Base-by-base conservation (phyloP, 2,329 filamentous ascomycete genomes). In the Neocatenulostroma microsporum region DNA sequence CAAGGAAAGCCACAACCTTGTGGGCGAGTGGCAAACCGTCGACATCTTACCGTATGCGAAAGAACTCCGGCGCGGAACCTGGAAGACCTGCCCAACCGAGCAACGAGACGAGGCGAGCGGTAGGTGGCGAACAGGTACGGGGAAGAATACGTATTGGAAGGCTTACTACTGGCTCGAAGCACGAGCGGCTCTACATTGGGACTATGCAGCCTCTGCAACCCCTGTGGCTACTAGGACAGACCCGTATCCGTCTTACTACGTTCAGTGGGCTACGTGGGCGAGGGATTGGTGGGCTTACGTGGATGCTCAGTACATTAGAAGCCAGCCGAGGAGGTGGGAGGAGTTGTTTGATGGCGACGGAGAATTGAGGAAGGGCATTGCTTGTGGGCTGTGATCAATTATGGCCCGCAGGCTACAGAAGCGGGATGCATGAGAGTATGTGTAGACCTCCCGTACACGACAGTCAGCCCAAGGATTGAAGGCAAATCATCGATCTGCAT, bases 221-320 rank as follows among this genome's bases (percentile, higher is more conserved):
- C n/a, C n/a, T n/a, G 28, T 17, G 4, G 11, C n/a, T 30, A 17
- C 19, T 13, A 17, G 19, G 28, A 30, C 15, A 10, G n/a, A n/a
- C n/a, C n/a, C n/a, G n/a, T n/a, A n/a, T n/a, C 19, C 5, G 7
- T 11, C 15, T 6, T 11, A n/a, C 10, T 7, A 14, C 13, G 11
- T 30, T 13, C 28, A 30, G 12, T 30, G 28, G 28, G 15, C 4
- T 5, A 17, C 28, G 6, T 30, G 28, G 28, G 28, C 28, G 12
- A 30, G 28, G 13, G 28, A 30, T 13, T 30, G 28, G 28, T 17
- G n/a, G n/a, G n/a, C n/a, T n/a, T n/a, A n/a, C n/a, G n/a, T n/a
- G n/a, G n/a, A n/a, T n/a, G n/a, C n/a, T n/a, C n/a, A n/a, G n/a
- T n/a, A n/a, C n/a, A n/a, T n/a, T n/a, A n/a, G n/a, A n/a, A n/a